Conservation (phyloP, 1,284 basidiomycete species). For the Trichosporon ovoides region DNA sequence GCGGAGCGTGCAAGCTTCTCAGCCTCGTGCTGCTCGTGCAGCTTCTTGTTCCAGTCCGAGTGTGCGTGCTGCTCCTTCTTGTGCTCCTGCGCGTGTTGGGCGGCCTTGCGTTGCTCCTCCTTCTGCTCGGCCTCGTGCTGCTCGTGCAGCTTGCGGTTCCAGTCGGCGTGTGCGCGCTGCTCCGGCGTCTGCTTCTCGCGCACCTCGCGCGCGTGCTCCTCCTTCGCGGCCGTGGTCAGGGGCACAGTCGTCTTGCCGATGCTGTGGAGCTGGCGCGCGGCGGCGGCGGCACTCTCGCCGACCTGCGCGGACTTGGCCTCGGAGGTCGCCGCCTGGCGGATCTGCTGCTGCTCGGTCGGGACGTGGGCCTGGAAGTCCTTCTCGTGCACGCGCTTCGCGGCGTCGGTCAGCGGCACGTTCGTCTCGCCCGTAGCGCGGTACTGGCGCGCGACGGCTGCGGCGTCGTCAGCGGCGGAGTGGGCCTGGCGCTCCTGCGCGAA, state of each 20-base stretch:
- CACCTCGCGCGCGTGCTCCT: not conserved
- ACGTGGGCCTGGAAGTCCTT: not conserved
- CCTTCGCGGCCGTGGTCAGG: not conserved
- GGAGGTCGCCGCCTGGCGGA: not conserved
- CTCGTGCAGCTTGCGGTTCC: no score
- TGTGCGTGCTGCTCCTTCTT: not conserved
- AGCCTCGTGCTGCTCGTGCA: not conserved
- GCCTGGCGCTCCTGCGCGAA: not conserved
- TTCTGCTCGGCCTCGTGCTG: no score
- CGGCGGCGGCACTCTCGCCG: not conserved
- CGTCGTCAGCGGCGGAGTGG: not conserved
- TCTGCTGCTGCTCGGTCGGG: not conserved
- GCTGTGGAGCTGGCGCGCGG: not conserved
- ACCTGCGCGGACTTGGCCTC: not conserved
- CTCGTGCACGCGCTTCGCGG: not conserved
- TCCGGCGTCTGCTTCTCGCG: constrained; percentile 24
- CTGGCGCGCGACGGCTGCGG: not conserved
- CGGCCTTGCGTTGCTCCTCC: constrained; percentile 47
- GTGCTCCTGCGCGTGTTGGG: not conserved
- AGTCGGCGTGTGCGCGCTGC: not conserved
- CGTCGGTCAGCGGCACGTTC: constrained; percentile 3
- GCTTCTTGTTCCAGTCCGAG: not conserved
- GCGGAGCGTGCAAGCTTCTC: not conserved
- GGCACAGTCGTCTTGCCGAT: not conserved
- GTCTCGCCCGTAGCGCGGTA: not conserved